Conservation (phyloP, 2,329 filamentous ascomycete genomes). For the Exophiala alcalophila region DNA sequence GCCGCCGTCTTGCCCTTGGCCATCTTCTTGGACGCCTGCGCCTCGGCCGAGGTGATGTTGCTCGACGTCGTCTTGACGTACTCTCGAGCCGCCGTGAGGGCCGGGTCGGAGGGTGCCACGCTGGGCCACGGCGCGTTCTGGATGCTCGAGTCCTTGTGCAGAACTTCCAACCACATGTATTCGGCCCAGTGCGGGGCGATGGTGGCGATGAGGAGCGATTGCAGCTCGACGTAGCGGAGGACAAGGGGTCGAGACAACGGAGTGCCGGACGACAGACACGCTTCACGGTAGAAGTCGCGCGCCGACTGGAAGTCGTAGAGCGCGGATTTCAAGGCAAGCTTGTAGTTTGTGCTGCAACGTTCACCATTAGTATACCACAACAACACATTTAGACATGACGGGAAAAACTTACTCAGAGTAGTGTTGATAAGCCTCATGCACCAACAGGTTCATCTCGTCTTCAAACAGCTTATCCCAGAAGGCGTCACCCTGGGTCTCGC, state of each 20-base stretch:
- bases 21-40: slow-evolving; percentile 72
- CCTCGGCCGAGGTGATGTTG: slow-evolving; percentile 83
- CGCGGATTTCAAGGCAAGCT: slow-evolving; percentile 78
- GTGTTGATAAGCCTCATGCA: slow-evolving; percentile 73
- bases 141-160: slow-evolving; percentile 71
- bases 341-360: slow-evolving; percentile 64
- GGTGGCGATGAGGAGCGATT: slow-evolving; percentile 76
- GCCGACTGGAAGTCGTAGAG: slow-evolving; percentile 90
- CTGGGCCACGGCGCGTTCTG: slow-evolving; percentile 73
- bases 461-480: slow-evolving; percentile 88
- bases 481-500: slow-evolving; percentile 61
- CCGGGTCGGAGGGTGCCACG: slow-evolving; percentile 61
- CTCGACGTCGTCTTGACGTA: slow-evolving; percentile 74
- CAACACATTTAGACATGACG: no score
- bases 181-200: slow-evolving; percentile 93
- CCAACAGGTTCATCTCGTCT: slow-evolving; percentile 85
- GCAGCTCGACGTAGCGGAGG: slow-evolving; percentile 77
- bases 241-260: slow-evolving; percentile 84
- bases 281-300: slow-evolving; percentile 86
- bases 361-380: slow-evolving; percentile 21
- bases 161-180: slow-evolving; percentile 88
- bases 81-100: slow-evolving; percentile 72
- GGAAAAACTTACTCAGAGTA: slow-evolving; percentile 61
- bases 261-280: slow-evolving; percentile 69
- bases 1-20: slow-evolving; percentile 82